Base-by-base conservation (phyloP, 148 eudicot genomes). In the Amaranthus cruentus region DNA sequence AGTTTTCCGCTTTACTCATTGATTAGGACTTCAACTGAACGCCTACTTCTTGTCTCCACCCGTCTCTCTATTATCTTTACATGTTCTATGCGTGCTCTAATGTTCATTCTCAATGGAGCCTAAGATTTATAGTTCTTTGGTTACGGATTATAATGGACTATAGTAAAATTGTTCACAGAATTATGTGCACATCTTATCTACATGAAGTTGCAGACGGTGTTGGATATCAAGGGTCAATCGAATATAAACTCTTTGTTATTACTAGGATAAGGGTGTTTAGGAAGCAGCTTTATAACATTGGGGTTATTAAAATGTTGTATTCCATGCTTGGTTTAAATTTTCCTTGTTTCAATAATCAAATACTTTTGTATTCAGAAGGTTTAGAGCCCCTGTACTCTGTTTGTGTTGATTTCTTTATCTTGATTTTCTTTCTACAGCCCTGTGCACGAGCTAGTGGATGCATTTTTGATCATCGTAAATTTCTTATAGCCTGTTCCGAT, bases 401-500 rank as follows among this genome's bases (percentile, higher is more conserved):
- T 74, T 80, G 48, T 68, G 59, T 72, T 67, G 56, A 67, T 18
- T 51, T 3, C n/a, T 80, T 56, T 63, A 69, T 71, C 38, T 48
- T 49, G 44, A 62, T 68, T 61, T 80, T 28, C 54, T 70, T 52
- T 73, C 54, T 78, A 77, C 82, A 94, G 98, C 97, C 98, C 55
- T 94, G 98, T 84, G 95, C 98, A 70, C 93, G 98, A 72, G 91
- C 91, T 51, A 87, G 82, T 83, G 86, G 93, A 69, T 91, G 97
- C 88, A 85, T 87, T 62, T 94, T 94, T 74, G 97, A 94, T 77
- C 98, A 94, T 73, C 91, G 90, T 11, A 94, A 94, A 81, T 94
- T 94, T 89, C 96, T 94, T 78, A 94, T 94, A 84, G 93, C 97
- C 78, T 94, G 98, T 83, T 87, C 90, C 59, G 97, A 91, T 74